Percentiles rank a stretch among this genome's conserved stretches.
phyloP scores from a whole-genome alignment of 805 yeast genomes.

The Diddensiella transvaalensis region DNA sequence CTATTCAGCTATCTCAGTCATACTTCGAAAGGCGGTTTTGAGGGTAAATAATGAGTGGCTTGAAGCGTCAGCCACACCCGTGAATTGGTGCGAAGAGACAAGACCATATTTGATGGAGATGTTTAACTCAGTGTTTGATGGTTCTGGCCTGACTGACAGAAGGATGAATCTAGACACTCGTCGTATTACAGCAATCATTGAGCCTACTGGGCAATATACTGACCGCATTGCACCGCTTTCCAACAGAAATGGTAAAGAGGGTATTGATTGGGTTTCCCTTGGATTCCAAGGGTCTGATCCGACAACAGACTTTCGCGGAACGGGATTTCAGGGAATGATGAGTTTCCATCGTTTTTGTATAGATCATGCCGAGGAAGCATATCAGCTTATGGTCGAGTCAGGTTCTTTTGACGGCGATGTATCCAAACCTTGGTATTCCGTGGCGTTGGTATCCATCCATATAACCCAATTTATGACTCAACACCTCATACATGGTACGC shows the following conservation, averaged over 20 bases:
- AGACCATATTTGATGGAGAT: constrained; percentile 8
- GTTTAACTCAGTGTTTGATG: constrained; percentile 9
- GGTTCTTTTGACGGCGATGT: constrained; percentile 21
- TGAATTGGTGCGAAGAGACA: constrained; percentile 7
- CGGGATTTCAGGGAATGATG: constrained; percentile 30
- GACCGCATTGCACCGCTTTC: not conserved
- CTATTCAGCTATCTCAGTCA: not conserved
- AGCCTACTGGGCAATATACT: not conserved
- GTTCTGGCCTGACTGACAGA: not conserved
- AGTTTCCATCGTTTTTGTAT: constrained; percentile 25
- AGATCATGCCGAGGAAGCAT: constrained; percentile 14
- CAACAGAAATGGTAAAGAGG: not conserved
- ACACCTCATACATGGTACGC: not conserved
- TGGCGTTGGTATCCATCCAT: constrained; percentile 35
- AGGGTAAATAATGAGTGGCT: not conserved
- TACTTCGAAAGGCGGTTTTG: not conserved
- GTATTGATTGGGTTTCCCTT: constrained; percentile 33
- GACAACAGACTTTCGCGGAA: constrained; percentile 36
- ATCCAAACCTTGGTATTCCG: constrained; percentile 31
- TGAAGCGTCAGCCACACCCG: not conserved
- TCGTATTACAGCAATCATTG: too few relatives aligned
- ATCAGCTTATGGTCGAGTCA: constrained; percentile 23
- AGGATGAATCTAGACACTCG: too few relatives aligned
- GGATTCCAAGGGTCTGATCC: constrained; percentile 41
- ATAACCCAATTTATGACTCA: constrained; percentile 18